These are phyloP conservation scores for Sporothrix curviconia DNA, from an alignment of 2,329 filamentous ascomycete species.

Conservation along the genomic window DNA sequence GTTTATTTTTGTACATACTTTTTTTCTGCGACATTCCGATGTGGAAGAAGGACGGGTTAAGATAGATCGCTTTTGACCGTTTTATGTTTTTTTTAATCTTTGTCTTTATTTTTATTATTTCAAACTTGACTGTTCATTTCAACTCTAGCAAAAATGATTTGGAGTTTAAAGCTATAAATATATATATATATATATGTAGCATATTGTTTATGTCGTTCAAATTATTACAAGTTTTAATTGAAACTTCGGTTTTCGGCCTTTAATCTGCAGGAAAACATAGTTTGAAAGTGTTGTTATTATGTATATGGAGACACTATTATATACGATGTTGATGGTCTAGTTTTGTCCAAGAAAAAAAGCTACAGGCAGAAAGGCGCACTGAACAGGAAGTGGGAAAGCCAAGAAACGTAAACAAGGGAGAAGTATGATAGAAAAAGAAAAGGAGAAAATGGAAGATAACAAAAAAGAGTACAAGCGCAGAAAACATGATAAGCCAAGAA, in stretches of 20 bases:
- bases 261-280: not conserved
- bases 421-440: not conserved
- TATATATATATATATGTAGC: too few relatives aligned
- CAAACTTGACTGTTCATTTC: too few relatives aligned
- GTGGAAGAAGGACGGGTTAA: not conserved
- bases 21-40: not conserved
- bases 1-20: not conserved
- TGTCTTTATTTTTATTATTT: not conserved
- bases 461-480: not conserved
- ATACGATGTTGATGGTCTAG: slow-evolving; percentile 4
- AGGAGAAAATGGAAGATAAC: not conserved
- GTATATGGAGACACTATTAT: slow-evolving; percentile 6
- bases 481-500: not conserved
- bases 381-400: not conserved
- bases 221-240: too few relatives aligned
- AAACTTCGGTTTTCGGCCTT: too few relatives aligned
- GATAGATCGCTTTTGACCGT: not conserved
- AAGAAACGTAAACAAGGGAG: not conserved
- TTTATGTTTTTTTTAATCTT: not conserved
- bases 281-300: not conserved
- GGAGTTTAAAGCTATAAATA: too few relatives aligned
- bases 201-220: too few relatives aligned
- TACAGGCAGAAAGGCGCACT: not conserved
- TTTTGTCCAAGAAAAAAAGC: not conserved
- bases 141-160: too few relatives aligned